Evolutionary conservation across 2,329 filamentous ascomycete genomes (phyloP), one percentile per base, ranked within the genome.

Genomic region (Byssochlamys sp.): DNA sequence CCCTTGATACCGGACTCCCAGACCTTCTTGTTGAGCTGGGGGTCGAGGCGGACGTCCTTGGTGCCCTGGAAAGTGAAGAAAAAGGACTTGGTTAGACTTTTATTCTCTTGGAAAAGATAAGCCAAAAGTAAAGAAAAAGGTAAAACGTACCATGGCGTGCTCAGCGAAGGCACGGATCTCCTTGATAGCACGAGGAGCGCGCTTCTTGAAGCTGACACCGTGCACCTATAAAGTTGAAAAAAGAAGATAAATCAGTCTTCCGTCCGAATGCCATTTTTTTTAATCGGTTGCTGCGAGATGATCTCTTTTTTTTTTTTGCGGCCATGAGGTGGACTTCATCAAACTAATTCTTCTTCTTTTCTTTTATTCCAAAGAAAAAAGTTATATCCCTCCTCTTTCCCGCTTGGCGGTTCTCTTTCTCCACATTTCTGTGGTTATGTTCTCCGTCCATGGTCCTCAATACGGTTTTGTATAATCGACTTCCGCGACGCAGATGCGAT

Each of bases 11-110:
- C 94, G 75, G 88, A 84, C 82, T 99, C 94, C 94, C 94, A 99
- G 78, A 99, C 92, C 86, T 99, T 97, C 90, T 99, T 99, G 89
- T 99, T 99, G 75, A 99, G 83, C 82, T 94, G 89, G 75, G 94
- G 94, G 85, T 99, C 94, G 76, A 99, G 81, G 73, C 94, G 94
- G 81, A 99, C 94, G 77, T 99, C 94, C 74, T 84, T 80, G 81
- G 94, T 99, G 77, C 92, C 92, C 94, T 99, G 70, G 19, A 19
- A 19, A 60, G 33, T 52, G 24, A 55, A 26, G 10, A 26, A 52
- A 55, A 29, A 60, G 33, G 55, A 53, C 53, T 12, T 35, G 45
- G 51, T 59, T 51, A 61, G 58, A 3, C 19, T 28, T 48, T 50
- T 31, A 19, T n/a, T 1, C 11, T 10, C 7, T 3, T 14, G 53